These are phyloP conservation scores for Pestalotiopsis sp. DNA, from an alignment of 2,329 filamentous ascomycete genomes.

Conservation along the genomic window DNA sequence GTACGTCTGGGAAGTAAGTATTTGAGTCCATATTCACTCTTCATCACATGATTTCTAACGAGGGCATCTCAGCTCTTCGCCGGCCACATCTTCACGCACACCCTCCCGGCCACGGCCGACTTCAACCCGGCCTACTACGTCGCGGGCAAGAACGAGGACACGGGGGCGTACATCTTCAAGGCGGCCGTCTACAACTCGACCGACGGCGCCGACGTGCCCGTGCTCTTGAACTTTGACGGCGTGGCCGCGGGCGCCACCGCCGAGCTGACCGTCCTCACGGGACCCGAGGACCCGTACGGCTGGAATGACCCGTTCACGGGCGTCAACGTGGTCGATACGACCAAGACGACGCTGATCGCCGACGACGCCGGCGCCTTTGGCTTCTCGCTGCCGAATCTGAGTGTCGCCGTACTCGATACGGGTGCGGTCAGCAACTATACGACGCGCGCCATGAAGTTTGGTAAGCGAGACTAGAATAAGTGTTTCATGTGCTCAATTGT, in stretches of 20 bases:
- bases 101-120: conserved; percentile 44
- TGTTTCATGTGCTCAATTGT: not conserved
- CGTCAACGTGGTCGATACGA: conserved; percentile 50
- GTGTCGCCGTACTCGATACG: conserved; percentile 56
- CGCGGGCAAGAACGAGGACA: conserved; percentile 46
- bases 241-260: conserved; percentile 23
- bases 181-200: conserved; percentile 57
- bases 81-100: conserved; percentile 46
- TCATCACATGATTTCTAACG: not conserved
- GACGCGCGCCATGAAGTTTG: conserved; percentile 5
- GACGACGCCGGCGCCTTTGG: conserved; percentile 47
- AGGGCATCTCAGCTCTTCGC: conserved; percentile 42
- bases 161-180: conserved; percentile 50
- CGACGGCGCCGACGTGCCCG: conserved; percentile 43
- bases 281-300: conserved; percentile 42
- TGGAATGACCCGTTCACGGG: conserved; percentile 45
- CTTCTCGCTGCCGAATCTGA: conserved; percentile 55
- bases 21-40: not conserved
- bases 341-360: conserved; percentile 40
- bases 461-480: conserved; percentile 2
- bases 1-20: conserved; percentile 46
- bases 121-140: conserved; percentile 54
- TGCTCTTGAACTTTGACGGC: conserved; percentile 49
- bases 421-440: conserved; percentile 7
- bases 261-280: conserved; percentile 42